Percentiles rank a stretch among this genome's conserved stretches.
These are phyloP conservation scores for Talaromyces atroroseus DNA, from an alignment of 2,329 filamentous ascomycete species.

Conservation along the genomic window DNA sequence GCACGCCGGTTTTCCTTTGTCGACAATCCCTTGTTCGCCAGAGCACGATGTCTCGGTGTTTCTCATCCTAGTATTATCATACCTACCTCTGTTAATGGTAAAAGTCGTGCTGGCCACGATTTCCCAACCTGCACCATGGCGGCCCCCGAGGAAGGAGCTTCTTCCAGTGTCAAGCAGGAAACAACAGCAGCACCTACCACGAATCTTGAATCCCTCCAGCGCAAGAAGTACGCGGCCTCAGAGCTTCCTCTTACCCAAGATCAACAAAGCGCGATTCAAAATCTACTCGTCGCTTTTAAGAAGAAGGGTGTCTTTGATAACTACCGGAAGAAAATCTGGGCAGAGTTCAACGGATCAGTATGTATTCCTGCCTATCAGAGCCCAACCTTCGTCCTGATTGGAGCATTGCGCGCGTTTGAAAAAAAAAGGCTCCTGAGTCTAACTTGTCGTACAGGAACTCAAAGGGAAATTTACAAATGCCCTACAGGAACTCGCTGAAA, in stretches of 20 bases:
- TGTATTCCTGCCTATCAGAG: slow-evolving; percentile 15
- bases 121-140: not conserved
- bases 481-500: slow-evolving; percentile 52
- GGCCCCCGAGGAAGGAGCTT: not conserved
- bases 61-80: not conserved
- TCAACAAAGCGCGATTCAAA: slow-evolving; percentile 56
- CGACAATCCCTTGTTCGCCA: not conserved
- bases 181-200: slow-evolving; percentile 22
- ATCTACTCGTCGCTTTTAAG: slow-evolving; percentile 58
- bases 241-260: slow-evolving; percentile 56
- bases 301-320: slow-evolving; percentile 62
- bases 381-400: slow-evolving; percentile 1
- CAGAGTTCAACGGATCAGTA: slow-evolving; percentile 53
- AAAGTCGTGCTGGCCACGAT: slow-evolving; percentile 2
- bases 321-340: slow-evolving; percentile 56
- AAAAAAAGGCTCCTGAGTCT: slow-evolving; percentile 7
- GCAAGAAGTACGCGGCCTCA: slow-evolving; percentile 52
- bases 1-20: not conserved
- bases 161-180: slow-evolving; percentile 9
- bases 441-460: slow-evolving; percentile 37
- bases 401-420: slow-evolving; percentile 5
- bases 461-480: slow-evolving; percentile 49
- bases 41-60: not conserved
- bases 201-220: slow-evolving; percentile 30
- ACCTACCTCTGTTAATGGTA: not conserved